Evolutionary conservation across 495 filamentous ascomycete genomes (phyloP).

Genomic region (Aspergillus taichungensis): DNA sequence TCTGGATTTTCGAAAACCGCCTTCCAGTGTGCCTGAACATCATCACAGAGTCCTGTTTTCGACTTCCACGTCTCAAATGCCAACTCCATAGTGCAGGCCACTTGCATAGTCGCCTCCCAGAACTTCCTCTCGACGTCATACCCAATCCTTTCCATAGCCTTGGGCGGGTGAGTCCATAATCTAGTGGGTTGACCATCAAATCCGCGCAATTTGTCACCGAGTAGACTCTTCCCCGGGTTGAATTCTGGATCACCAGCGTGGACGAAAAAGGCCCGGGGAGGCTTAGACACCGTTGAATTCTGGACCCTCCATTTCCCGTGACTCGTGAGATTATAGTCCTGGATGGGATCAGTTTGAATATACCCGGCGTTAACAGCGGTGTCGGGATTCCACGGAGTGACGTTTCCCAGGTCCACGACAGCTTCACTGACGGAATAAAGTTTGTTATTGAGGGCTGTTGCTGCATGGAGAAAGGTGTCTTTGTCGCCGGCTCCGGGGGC

Average conservation of each 20-base stretch:
- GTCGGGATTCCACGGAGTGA: slow-evolving; percentile 4
- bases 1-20: slow-evolving; percentile 8
- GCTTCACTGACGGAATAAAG: slow-evolving; percentile 33
- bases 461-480: slow-evolving; percentile 46
- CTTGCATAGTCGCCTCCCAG: slow-evolving; percentile 27
- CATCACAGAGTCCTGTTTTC: slow-evolving; percentile 11
- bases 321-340: slow-evolving; percentile 21
- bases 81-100: slow-evolving; percentile 22
- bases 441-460: slow-evolving; percentile 27
- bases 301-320: slow-evolving; percentile 12
- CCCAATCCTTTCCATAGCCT: slow-evolving; percentile 19
- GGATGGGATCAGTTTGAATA: slow-evolving; percentile 24
- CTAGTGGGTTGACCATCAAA: slow-evolving; percentile 3
- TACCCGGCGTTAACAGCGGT: slow-evolving; percentile 15
- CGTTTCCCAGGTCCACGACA: slow-evolving; percentile 13
- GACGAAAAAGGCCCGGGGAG: slow-evolving; percentile 28
- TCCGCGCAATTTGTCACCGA: slow-evolving; percentile 1
- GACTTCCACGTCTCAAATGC: slow-evolving; percentile 15
- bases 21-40: slow-evolving; percentile 10
- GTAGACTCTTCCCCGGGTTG: slow-evolving; percentile 21
- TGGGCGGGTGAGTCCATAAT: slow-evolving; percentile 14
- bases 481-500: slow-evolving; percentile 47
- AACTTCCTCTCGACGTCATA: slow-evolving; percentile 31
- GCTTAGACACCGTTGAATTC: slow-evolving; percentile 8
- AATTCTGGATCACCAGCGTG: slow-evolving; percentile 36